Base-by-base conservation (phyloP, 768 basidiomycete genomes). In the Ramaria sp. region DNA sequence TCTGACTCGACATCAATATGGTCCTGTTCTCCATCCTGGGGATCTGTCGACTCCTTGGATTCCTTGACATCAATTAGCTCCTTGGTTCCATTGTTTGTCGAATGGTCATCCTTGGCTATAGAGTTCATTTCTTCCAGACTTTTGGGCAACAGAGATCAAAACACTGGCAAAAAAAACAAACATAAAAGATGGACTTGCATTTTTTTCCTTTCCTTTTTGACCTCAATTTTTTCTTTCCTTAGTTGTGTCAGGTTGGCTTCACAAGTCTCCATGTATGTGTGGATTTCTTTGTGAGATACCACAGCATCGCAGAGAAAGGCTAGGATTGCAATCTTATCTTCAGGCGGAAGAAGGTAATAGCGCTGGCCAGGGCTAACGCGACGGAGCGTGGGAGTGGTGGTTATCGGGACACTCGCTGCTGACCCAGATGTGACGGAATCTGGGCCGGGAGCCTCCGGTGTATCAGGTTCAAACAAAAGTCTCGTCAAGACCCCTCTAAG, bases 181-280 rank as follows among this genome's bases (percentile, higher is more conserved):
- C 38, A 58, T 34, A 57, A 17, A 48, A 19, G 53, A 51, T 47
- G 19, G 9, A 79, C 92, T 73, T 68, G 95, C 94, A 84, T 78
- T 66, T 86, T 83, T 69, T 91, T 94, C 72, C 87, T 87, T 64
- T 85, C 75, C 59, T 94, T 79, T 71, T 96, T 96, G 59, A 93
- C 83, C 60, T 98, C 96, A 33, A 94, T 92, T 69, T 94, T 89
- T 69, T 95, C 91, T 71, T 98, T 99, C 61, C 96, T 73, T 34
- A 96, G 74, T 27, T 93, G 90, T 9, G 96, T 98, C 60, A 99
- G 69, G 61, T 88, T 84, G 63, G 88, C 81, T 65, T 94, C 92
- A 64, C 89, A 91, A 46, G 82, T 79, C 64, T 99, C 96, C 81
- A 98, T 88, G 64, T 91, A 88, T 5, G 78, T 70, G 65, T 93